These are phyloP conservation scores for Kazachstania martiniae DNA, from an alignment of 805 yeast genomes.

Conservation along the genomic window DNA sequence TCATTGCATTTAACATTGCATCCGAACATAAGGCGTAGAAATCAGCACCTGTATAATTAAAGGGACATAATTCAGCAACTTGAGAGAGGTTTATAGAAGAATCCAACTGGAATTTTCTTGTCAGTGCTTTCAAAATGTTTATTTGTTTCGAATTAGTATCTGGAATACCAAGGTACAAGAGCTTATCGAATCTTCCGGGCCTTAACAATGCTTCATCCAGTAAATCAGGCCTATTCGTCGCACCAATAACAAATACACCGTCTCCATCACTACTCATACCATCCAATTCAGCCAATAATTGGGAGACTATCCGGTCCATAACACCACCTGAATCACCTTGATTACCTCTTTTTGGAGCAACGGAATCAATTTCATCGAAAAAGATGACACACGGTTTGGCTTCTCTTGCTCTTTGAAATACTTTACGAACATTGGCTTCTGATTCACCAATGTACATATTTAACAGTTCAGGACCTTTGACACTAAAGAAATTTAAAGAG, in stretches of 20 bases:
- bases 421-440: slow-evolving; percentile 91
- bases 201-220: slow-evolving; percentile 87
- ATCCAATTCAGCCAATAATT: slow-evolving; percentile 85
- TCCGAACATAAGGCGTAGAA: slow-evolving; percentile 94
- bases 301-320: slow-evolving; percentile 97
- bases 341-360: slow-evolving; percentile 96
- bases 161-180: slow-evolving; percentile 86
- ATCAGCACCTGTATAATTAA: slow-evolving; percentile 95
- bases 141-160: slow-evolving; percentile 85
- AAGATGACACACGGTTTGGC: slow-evolving; percentile 97
- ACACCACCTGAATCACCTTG: slow-evolving; percentile 99
- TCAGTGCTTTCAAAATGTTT: slow-evolving; percentile 77
- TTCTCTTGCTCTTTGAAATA: slow-evolving; percentile 89
- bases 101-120: slow-evolving; percentile 64
- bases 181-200: slow-evolving; percentile 92
- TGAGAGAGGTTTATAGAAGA: slow-evolving; percentile 45
- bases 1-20: slow-evolving; percentile 94
- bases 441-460: slow-evolving; percentile 99
- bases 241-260: slow-evolving; percentile 98
- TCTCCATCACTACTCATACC: slow-evolving; percentile 80
- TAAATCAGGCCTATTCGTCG: slow-evolving; percentile 92
- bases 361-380: slow-evolving; percentile 95
- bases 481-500: slow-evolving; percentile 88
- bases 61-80: slow-evolving; percentile 67
- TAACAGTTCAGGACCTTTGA: slow-evolving; percentile 91